Evolutionary conservation across 257 asterid genomes (phyloP), one percentile per base, ranked within the genome.

Genomic region (Ajuga chamaepitys): DNA sequence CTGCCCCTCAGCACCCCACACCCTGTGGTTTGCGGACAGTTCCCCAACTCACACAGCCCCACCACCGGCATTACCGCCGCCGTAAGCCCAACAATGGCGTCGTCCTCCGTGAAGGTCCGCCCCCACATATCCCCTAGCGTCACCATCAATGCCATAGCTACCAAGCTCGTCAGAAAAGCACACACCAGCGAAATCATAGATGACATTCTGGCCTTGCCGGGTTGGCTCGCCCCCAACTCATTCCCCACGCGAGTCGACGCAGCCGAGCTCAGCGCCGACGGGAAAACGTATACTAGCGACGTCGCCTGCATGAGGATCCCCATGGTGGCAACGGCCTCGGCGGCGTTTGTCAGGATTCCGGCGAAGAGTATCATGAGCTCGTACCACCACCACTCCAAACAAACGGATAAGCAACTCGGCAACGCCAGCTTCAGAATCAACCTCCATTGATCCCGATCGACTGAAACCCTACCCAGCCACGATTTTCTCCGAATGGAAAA

Each of bases 381-480:
- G 41, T 91, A 91, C 95, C 98, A 91, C 96, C 98, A 91, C 98
- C 98, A 91, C 55, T 91, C 98, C 58, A 91, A 55, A 66, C 96
- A 91, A 32, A 88, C 88, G 7, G 89, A 82, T 18, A 84, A 61
- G 75, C 98, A 88, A 45, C 95, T 85, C 0, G 95, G 89, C 38
- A 74, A 1, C 0, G 68, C 40, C 59, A 90, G 82, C 55, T 59
- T 66, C 1, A 73, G 66, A 6, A 73, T 60, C 1, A 83, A 61
- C 7, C 21, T 65, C 92, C 95, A 85, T 41, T 81, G 81, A 0
- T 13, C 96, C 95, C 4, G 85, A 87, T 11, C 95, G 76, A 6
- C 88, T 75, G 0, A 92, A 88, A 9, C 77, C 88, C n/a, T n/a
- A n/a, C 62, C 70, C 35, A 13, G 67, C 84, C 84, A 75, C 0